A percentile compares a stretch with the other conserved stretches of the same genome.
phyloP scores from a whole-genome alignment of 2,329 filamentous ascomycete genomes.

The Talaromyces rugulosus region DNA sequence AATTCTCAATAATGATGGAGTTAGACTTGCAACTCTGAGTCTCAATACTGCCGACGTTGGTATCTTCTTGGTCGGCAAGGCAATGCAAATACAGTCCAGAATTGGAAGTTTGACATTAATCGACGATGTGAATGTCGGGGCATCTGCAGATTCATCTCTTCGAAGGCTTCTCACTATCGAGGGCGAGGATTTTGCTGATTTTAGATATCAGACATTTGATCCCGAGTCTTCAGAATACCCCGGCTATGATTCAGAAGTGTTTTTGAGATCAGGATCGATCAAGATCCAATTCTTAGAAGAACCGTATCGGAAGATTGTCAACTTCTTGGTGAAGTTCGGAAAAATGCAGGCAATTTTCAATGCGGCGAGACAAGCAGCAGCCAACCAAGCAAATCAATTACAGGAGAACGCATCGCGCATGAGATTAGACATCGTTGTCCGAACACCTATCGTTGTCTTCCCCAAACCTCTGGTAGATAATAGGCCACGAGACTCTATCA shows the following conservation, averaged over 20 bases:
- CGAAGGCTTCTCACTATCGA: conserved; percentile 90
- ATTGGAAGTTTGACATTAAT: conserved; percentile 84
- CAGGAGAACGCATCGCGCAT: conserved; percentile 87
- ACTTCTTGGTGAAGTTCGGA: conserved; percentile 96
- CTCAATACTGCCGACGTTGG: conserved; percentile 89
- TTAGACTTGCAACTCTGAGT: conserved; percentile 85
- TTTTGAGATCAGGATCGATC: conserved; percentile 84
- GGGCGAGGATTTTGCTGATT: conserved; percentile 91
- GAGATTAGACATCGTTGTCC: conserved; percentile 89
- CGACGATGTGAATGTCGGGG: conserved; percentile 90
- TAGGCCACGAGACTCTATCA: conserved; percentile 73
- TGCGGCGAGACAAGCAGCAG: conserved; percentile 87
- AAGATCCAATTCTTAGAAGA: conserved; percentile 97
- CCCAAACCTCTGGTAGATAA: conserved; percentile 71
- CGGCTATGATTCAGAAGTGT: conserved; percentile 90
- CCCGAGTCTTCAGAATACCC: conserved; percentile 71
- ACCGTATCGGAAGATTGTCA: conserved; percentile 95
- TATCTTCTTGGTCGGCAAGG: conserved; percentile 78
- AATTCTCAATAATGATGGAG: conserved; percentile 96
- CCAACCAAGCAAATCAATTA: conserved; percentile 87
- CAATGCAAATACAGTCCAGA: conserved; percentile 81
- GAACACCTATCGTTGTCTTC: conserved; percentile 94
- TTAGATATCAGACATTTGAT: conserved; percentile 96
- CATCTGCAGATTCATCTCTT: conserved; percentile 72
- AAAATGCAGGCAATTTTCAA: conserved; percentile 99